A percentile compares a stretch with the other conserved stretches of the same genome.
These are phyloP conservation scores for Lentinula detonsa DNA, from an alignment of 768 basidiomycete species.

Conservation along the genomic window DNA sequence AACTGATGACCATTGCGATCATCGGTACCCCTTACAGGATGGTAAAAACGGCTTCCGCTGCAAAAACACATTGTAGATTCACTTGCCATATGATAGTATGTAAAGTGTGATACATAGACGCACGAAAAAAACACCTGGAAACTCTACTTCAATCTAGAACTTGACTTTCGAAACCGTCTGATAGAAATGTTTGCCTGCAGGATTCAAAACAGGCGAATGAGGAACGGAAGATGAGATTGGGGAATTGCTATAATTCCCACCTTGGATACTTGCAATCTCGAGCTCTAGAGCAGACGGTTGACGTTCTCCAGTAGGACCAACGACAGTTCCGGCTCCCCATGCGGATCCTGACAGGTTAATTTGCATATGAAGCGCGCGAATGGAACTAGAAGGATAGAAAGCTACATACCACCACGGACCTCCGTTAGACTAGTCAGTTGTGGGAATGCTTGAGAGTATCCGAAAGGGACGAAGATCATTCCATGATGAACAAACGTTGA, in stretches of 20 bases:
- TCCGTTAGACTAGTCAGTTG: slow-evolving; percentile 37
- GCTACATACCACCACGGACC: slow-evolving; percentile 51
- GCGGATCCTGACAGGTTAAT: slow-evolving; percentile 45
- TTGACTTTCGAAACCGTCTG: slow-evolving; percentile 33
- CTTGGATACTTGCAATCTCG: not conserved
- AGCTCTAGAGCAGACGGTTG: slow-evolving; percentile 44
- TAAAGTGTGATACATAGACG: too few relatives aligned
- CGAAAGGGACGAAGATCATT: slow-evolving; percentile 66
- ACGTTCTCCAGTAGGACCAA: slow-evolving; percentile 39
- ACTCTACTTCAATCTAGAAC: not conserved
- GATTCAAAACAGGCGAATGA: slow-evolving; percentile 14
- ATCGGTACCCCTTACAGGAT: too few relatives aligned
- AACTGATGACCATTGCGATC: too few relatives aligned
- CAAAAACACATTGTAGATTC: too few relatives aligned
- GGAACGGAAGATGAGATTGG: too few relatives aligned
- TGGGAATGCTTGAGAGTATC: slow-evolving; percentile 47
- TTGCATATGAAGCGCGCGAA: not conserved
- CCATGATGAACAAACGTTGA: slow-evolving; percentile 69
- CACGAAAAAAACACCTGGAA: not conserved
- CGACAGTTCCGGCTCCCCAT: slow-evolving; percentile 70
- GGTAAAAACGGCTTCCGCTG: too few relatives aligned
- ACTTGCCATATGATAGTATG: not conserved
- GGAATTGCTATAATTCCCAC: not conserved
- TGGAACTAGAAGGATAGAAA: not conserved
- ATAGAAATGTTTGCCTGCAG: slow-evolving; percentile 50